phyloP scores from a whole-genome alignment of 768 basidiomycete genomes.

The Collybia mongolica region DNA sequence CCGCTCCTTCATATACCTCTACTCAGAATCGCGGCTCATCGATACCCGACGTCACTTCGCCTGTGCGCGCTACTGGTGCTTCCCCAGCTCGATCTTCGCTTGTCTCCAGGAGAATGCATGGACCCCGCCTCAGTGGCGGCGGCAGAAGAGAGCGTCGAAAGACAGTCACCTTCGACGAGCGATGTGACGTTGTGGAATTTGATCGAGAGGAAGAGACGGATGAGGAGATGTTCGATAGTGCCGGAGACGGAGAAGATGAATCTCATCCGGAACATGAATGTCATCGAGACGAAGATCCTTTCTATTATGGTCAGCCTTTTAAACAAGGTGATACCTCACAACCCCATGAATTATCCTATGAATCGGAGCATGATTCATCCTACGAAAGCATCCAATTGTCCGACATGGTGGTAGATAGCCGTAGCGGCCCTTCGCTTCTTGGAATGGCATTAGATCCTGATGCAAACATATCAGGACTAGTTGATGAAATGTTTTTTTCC shows the following conservation, averaged over 20 bases:
- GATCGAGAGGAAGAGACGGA: constrained; percentile 54
- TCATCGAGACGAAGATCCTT: constrained; percentile 43
- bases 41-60: constrained; percentile 22
- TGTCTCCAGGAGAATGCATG: constrained; percentile 71
- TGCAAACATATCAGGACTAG: constrained; percentile 67
- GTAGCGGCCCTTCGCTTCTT: constrained; percentile 27
- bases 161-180: constrained; percentile 77
- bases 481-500: constrained; percentile 64
- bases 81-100: constrained; percentile 68
- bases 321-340: constrained; percentile 25
- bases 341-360: constrained; percentile 19
- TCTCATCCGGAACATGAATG: constrained; percentile 19
- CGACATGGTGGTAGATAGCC: constrained; percentile 34
- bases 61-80: constrained; percentile 25
- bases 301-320: constrained; percentile 21
- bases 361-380: constrained; percentile 30
- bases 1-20: constrained; percentile 3
- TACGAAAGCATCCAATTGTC: constrained; percentile 45
- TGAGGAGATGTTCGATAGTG: constrained; percentile 24
- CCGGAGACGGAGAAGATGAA: constrained; percentile 21
- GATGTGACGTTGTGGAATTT: constrained; percentile 82
- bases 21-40: constrained; percentile 11
- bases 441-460: constrained; percentile 41
- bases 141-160: constrained; percentile 58
- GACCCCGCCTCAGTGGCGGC: constrained; percentile 59